These are phyloP conservation scores for Cladosporium sp. DNA, from an alignment of 2,329 filamentous ascomycete species.

Conservation along the genomic window DNA sequence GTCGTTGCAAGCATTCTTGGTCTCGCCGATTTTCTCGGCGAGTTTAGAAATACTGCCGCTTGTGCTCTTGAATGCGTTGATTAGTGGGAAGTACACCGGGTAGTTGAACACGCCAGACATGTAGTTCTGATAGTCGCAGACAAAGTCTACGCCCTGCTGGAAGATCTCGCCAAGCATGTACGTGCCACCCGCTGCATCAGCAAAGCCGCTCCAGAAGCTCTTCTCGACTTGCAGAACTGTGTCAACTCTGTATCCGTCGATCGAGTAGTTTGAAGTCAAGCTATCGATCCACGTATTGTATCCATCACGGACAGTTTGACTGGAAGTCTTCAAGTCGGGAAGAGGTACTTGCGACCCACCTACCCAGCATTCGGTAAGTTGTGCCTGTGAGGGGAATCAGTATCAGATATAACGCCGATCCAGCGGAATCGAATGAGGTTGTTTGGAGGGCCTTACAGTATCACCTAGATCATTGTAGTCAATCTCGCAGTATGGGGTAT, in stretches of 20 bases:
- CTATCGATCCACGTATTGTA: conserved; percentile 56
- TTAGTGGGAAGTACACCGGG: conserved; percentile 35
- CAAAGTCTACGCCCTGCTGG: conserved; percentile 33
- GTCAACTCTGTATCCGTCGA: conserved; percentile 53
- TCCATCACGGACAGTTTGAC: conserved; percentile 43
- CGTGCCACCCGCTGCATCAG: conserved; percentile 20
- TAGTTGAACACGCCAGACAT: conserved; percentile 46
- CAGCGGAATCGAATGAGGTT: neutral
- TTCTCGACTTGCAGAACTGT: conserved; percentile 44
- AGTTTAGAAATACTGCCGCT: conserved; percentile 35
- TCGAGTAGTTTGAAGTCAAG: conserved; percentile 56
- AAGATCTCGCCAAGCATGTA: conserved; percentile 47
- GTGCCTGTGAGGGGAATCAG: conserved; percentile 19
- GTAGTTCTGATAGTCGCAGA: conserved; percentile 41
- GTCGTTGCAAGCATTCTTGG: conserved; percentile 35
- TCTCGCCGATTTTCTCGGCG: conserved; percentile 27
- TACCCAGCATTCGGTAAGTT: conserved; percentile 49
- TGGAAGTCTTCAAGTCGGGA: conserved; percentile 58
- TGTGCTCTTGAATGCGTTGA: conserved; percentile 33
- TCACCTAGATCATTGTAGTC: conserved; percentile 46
- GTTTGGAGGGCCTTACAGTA: conserved; percentile 16
- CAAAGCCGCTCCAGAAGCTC: conserved; percentile 38
- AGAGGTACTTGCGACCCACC: conserved; percentile 53
- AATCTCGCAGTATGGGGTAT: conserved; percentile 51
- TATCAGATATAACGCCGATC: neutral